These are phyloP conservation scores for Biscogniauxia marginata DNA, from an alignment of 2,329 filamentous ascomycete genomes.

Conservation along the genomic window DNA sequence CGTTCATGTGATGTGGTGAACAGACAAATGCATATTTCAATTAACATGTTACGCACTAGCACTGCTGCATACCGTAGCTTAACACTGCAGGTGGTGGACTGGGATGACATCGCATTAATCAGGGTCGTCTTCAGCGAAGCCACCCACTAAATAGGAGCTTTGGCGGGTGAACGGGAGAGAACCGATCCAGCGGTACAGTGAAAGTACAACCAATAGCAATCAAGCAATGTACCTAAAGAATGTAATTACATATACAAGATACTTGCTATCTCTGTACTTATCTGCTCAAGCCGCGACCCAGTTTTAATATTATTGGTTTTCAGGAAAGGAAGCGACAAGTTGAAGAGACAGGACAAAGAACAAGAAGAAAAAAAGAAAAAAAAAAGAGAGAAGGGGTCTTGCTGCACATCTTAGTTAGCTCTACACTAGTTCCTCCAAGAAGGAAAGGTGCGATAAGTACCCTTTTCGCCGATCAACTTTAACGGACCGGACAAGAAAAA, in stretches of 20 bases:
- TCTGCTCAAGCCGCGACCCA: not conserved
- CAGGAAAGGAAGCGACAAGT: not conserved
- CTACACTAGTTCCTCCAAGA: not conserved
- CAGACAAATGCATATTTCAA: not conserved
- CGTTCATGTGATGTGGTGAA: not conserved
- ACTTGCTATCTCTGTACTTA: not conserved
- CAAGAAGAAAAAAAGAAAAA: not conserved
- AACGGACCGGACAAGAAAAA: no score
- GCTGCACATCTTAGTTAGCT: not conserved
- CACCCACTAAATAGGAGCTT: not conserved
- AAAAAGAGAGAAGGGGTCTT: not conserved
- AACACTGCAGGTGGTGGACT: no score
- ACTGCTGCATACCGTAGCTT: not conserved
- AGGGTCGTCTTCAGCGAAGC: not conserved
- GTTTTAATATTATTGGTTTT: not conserved
- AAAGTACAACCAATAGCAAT: not conserved
- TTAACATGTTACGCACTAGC: not conserved
- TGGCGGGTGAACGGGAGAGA: not conserved
- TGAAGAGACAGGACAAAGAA: not conserved
- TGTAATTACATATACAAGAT: not conserved
- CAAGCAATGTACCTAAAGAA: not conserved
- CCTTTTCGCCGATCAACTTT: no score
- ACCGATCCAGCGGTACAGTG: not conserved
- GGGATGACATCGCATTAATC: no score
- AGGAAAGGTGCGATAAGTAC: no score